Conservation (phyloP, 2,329 filamentous ascomycete species). For the Trichophyton mentagrophytes region DNA sequence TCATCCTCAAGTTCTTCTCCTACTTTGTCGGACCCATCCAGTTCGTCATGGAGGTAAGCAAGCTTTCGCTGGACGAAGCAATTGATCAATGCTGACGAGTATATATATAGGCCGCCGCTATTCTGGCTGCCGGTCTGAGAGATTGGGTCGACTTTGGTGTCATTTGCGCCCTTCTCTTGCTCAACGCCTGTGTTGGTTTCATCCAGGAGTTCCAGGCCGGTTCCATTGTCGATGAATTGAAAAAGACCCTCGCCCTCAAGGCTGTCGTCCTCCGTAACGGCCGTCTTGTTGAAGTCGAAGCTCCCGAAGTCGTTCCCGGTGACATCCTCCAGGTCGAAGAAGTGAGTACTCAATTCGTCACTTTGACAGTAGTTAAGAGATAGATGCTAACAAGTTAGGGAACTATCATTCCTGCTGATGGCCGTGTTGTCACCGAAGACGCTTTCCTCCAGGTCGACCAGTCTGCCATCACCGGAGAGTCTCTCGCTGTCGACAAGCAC, state of each 20-base stretch:
- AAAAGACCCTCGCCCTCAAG: constrained; percentile 81
- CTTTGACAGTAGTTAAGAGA: background rate
- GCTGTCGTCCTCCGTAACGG: constrained; percentile 76
- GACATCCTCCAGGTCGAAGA: constrained; percentile 85
- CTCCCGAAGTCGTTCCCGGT: constrained; percentile 72
- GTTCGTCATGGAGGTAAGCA: constrained; percentile 76
- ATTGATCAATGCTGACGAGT: background rate
- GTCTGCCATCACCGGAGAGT: constrained; percentile 84
- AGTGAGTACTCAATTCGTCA: constrained; percentile 22
- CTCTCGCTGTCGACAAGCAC: constrained; percentile 81
- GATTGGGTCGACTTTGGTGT: constrained; percentile 93
- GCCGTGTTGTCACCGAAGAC: constrained; percentile 69
- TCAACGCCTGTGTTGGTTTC: constrained; percentile 79
- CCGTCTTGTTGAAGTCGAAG: constrained; percentile 63
- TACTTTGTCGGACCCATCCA: constrained; percentile 86
- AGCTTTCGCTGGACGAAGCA: constrained; percentile 1
- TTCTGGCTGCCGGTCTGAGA: constrained; percentile 69
- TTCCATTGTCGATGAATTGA: constrained; percentile 79
- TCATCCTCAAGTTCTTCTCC: constrained; percentile 65
- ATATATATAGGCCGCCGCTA: constrained; percentile 49
- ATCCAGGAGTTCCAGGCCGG: constrained; percentile 82
- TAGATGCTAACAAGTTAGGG: constrained; percentile 34
- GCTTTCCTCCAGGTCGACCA: constrained; percentile 84
- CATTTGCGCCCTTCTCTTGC: constrained; percentile 67
- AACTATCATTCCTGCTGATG: constrained; percentile 82